A percentile compares a stretch with the other conserved stretches of the same genome.
Conservation (phyloP, 306 rosid species). For the Lathyrus sativus region DNA sequence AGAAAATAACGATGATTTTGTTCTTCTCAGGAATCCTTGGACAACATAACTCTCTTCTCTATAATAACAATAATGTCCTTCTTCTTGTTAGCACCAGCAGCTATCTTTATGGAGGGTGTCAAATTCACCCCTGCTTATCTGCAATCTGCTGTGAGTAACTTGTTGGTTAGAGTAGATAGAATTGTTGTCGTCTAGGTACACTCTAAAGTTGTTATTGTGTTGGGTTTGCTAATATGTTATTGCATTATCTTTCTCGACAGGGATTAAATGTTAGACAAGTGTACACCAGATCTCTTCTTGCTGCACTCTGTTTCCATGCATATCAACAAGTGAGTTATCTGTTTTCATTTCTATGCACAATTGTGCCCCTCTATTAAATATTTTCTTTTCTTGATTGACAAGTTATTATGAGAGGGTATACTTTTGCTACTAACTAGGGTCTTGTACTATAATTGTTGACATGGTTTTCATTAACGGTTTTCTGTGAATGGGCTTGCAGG, state of each 20-base stretch:
- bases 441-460: background rate
- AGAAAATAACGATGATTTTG: constrained; percentile 34
- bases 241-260: constrained; percentile 48
- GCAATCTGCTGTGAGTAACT: constrained; percentile 76
- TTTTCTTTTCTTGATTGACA: too few species aligned
- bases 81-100: constrained; percentile 77
- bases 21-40: constrained; percentile 78
- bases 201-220: constrained; percentile 11
- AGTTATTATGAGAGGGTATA: too few species aligned
- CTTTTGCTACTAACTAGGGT: too few species aligned
- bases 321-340: constrained; percentile 83
- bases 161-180: constrained; percentile 29
- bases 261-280: constrained; percentile 76
- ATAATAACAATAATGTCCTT: constrained; percentile 91
- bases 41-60: constrained; percentile 96
- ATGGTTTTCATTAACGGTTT: constrained; percentile 11
- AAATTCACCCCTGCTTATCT: constrained; percentile 80
- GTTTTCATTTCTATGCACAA: constrained; percentile 34
- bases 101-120: constrained; percentile 85
- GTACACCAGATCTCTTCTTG: constrained; percentile 74
- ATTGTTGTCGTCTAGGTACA: constrained; percentile 22
- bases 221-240: constrained; percentile 21
- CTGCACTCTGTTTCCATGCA: constrained; percentile 98
- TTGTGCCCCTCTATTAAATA: background rate
- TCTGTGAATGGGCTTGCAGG: constrained; percentile 61